Percentiles rank a stretch among this genome's conserved stretches.
phyloP scores from a whole-genome alignment of 2,329 filamentous ascomycete genomes.

The Xylaria sp. region DNA sequence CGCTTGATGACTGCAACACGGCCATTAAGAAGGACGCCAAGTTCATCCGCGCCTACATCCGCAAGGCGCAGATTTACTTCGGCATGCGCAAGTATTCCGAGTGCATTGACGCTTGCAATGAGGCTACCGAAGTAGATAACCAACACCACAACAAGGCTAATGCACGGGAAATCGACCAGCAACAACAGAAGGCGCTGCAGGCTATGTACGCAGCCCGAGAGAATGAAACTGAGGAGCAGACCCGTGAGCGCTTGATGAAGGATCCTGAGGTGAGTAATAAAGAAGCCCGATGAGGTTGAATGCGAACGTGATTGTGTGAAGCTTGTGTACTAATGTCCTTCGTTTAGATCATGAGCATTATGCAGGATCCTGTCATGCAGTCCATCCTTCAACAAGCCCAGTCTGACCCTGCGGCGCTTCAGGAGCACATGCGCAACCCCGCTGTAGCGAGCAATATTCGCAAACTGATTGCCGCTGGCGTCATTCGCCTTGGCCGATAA shows the following conservation, averaged over 20 bases:
- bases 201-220: slow-evolving; percentile 88
- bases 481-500: slow-evolving; percentile 67
- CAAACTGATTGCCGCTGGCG: slow-evolving; percentile 88
- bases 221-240: slow-evolving; percentile 95
- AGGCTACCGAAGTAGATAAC: slow-evolving; percentile 71
- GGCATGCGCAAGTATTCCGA: slow-evolving; percentile 98
- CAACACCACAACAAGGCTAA: slow-evolving; percentile 67
- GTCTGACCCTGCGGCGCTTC: slow-evolving; percentile 81
- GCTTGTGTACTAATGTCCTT: slow-evolving; percentile 25
- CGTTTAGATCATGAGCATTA: slow-evolving; percentile 71
- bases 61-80: slow-evolving; percentile 91
- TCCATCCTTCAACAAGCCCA: slow-evolving; percentile 95
- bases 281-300: background rate
- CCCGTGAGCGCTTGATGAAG: slow-evolving; percentile 79
- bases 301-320: background rate
- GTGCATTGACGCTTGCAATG: slow-evolving; percentile 81
- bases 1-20: slow-evolving; percentile 83
- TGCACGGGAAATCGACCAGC: slow-evolving; percentile 83
- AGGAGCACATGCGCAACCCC: slow-evolving; percentile 96
- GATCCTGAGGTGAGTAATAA: slow-evolving; percentile 73
- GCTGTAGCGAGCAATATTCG: slow-evolving; percentile 82
- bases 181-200: slow-evolving; percentile 85
- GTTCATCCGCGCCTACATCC: slow-evolving; percentile 93
- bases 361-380: slow-evolving; percentile 97
- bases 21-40: slow-evolving; percentile 86